phyloP scores from a whole-genome alignment of 2,329 filamentous ascomycete species.

The Phialocephala subalpina region DNA sequence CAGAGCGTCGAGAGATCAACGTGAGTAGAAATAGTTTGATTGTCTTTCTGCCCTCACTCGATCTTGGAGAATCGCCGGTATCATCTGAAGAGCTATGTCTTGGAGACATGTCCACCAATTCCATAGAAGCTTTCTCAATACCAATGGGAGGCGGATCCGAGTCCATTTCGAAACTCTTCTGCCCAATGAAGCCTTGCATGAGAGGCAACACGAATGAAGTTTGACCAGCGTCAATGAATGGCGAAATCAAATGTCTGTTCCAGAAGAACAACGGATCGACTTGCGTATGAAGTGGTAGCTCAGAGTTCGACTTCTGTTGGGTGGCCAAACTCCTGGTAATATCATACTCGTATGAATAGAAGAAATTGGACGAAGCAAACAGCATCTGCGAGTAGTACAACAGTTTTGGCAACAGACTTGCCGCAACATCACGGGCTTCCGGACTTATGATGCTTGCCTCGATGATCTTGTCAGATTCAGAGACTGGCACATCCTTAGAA shows the following conservation, averaged over 20 bases:
- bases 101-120: constrained; percentile 49
- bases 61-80: constrained; percentile 32
- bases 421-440: constrained; percentile 31
- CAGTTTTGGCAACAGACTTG: constrained; percentile 77
- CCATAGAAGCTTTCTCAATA: constrained; percentile 49
- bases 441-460: constrained; percentile 14
- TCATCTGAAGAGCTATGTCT: constrained; percentile 24
- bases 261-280: constrained; percentile 89
- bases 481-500: not conserved
- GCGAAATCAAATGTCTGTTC: constrained; percentile 79
- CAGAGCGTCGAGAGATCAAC: constrained; percentile 87
- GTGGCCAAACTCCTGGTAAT: constrained; percentile 73
- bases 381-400: constrained; percentile 84
- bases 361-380: constrained; percentile 88
- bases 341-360: constrained; percentile 94
- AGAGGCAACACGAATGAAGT: constrained; percentile 79
- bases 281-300: constrained; percentile 71
- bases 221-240: constrained; percentile 78
- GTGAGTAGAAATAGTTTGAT: constrained; percentile 68
- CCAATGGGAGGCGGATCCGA: constrained; percentile 56
- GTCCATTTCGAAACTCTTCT: constrained; percentile 80
- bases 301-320: constrained; percentile 50
- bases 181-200: constrained; percentile 94
- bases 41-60: constrained; percentile 25
- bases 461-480: constrained; percentile 18